Base-by-base conservation (phyloP, 2,329 filamentous ascomycete species). In the Microdochium trichocladiopsis region DNA sequence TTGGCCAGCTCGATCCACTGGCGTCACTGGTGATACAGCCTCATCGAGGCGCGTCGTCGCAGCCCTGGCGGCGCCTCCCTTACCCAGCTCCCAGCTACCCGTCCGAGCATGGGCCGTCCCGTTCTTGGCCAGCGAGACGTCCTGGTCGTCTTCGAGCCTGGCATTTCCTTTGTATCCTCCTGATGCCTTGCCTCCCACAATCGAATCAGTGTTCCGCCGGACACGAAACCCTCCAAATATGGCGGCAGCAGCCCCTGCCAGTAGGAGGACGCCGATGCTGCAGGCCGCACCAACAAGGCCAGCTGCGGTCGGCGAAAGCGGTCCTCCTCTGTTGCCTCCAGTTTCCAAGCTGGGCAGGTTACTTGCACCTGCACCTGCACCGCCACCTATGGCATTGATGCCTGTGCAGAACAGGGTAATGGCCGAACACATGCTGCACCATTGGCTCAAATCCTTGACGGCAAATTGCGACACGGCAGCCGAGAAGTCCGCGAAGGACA, bases 1-100 rank as follows among this genome's bases (percentile, higher is more conserved):
- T 9, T 9, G 9, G 9, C n/a, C 37, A 31, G 14, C 28, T 12
- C n/a, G 41, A 16, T 45, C 21, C 3, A 16, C 41, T 18, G 41
- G 14, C 16, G 6, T 18, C 6, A 16, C 41, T 8, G n/a, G 41
- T 6, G 41, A 12, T 3, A 23, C 18, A 18, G 18, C 41, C 18
- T 45, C 41, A 18, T 23, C 41, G 6, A 12, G 9, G 3, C 18
- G 41, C 41, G 41, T 11, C 5, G 21, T 18, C 41, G 21, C 10
- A 5, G 41, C 6, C 41, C 22, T 45, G 12, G 22, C 47, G 21
- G 24, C 22, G 61, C 59, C 18, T 57, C 63, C 16, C 53, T 61
- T 37, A 51, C 62, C 24, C 47, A 79, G 61, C 57, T 79, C 76
- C 76, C 76, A 79, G 59, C 76, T 78, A 1, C 75, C 76, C 14